Base-by-base conservation (phyloP, 1,284 basidiomycete genomes). In the Phylloboletellus chloephorus region DNA sequence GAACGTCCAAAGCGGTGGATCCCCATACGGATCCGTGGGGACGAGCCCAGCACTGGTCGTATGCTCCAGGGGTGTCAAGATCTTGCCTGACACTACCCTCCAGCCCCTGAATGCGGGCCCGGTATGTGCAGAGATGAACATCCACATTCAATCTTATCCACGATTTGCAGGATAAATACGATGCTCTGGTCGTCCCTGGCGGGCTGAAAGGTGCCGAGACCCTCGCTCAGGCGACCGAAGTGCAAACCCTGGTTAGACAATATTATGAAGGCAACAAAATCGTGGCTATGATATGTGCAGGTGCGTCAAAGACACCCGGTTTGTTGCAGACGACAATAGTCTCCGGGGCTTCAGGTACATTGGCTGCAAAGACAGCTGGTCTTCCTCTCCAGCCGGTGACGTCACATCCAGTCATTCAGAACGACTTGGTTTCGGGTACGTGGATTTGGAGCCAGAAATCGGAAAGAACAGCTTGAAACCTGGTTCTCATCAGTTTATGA, bases 241-340 rank as follows among this genome's bases (percentile, higher is more conserved):
- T 92, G 1, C 82, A 88, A 57, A 61, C 67, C 0, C 68, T 90
- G 10, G 71, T 92, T 9, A 66, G 69, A 31, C 63, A 70, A n/a
- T 88, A 79, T 54, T 64, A 86, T 35, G 65, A 74, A 52, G 54
- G 67, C 10, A 72, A 69, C 13, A 88, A 84, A 53, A 62, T 76
- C 22, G 82, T 90, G 13, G 87, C 78, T 0, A 87, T 88, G 84
- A 87, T 90, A 39, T 90, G 87, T 54, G 88, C 87, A 40, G 87
- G 86, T 79, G 48, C 40, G 57, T 47, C 17, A 2, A 31, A 6
- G 23, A n/a, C 12, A 19, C 2, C 6, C 6, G 12, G n/a, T 4
- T 17, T 9, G 11, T 22, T 16, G 17, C 11, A 13, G 20, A 24
- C n/a, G n/a, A 21, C 6, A 6, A 26, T 6, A 15, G 12, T 23